Conservation (phyloP, 495 filamentous ascomycete genomes). For the Xylaria scruposa region DNA sequence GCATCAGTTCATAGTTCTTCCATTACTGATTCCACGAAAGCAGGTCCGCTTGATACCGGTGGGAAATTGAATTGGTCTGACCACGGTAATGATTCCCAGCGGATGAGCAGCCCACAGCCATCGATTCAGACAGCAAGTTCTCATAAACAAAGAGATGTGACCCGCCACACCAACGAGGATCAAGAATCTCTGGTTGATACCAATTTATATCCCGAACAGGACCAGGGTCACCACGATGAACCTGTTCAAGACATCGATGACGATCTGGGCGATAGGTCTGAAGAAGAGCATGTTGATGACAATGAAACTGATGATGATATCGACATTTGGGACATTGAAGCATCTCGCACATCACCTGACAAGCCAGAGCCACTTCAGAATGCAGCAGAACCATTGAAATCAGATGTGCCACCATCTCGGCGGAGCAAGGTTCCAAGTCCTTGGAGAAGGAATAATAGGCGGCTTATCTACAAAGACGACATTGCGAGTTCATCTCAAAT, state of each 20-base stretch:
- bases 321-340: constrained; percentile 57
- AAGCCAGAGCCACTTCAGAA: constrained; percentile 36
- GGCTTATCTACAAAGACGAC: constrained; percentile 42
- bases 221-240: constrained; percentile 6
- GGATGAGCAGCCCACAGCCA: constrained; percentile 18
- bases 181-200: background rate
- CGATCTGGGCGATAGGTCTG: constrained; percentile 21
- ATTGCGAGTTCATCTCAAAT: constrained; percentile 43
- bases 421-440: constrained; percentile 53
- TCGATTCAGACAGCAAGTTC: constrained; percentile 23
- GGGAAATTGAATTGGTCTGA: constrained; percentile 42
- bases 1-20: constrained; percentile 16
- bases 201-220: background rate
- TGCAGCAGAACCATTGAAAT: constrained; percentile 27
- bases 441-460: constrained; percentile 47
- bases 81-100: constrained; percentile 27
- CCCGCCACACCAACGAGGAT: constrained; percentile 13
- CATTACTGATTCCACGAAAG: constrained; percentile 35
- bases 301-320: constrained; percentile 45
- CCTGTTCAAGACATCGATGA: constrained; percentile 25
- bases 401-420: constrained; percentile 37
- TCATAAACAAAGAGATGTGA: constrained; percentile 16
- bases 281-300: constrained; percentile 24
- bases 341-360: constrained; percentile 46
- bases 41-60: constrained; percentile 27